A percentile compares a stretch with the other conserved stretches of the same genome.
Conservation (phyloP, 805 yeast species). For the Pichia nanzhaoensis region DNA sequence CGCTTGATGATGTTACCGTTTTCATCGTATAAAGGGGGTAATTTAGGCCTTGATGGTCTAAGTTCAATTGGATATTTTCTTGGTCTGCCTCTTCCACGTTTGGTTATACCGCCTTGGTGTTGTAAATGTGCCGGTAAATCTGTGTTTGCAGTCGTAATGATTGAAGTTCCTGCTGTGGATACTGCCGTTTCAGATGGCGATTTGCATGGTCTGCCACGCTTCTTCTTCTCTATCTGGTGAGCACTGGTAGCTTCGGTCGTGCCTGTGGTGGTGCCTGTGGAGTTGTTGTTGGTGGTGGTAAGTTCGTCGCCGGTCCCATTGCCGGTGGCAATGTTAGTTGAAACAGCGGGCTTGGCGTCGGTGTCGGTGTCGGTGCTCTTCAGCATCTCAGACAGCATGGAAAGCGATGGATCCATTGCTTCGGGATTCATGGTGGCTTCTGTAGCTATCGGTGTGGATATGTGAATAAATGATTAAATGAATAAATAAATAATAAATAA, state of each 20-base stretch:
- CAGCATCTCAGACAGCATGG: constrained; percentile 2
- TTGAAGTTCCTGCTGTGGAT: not conserved
- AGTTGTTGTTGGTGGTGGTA: too few relatives aligned
- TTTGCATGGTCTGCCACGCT: constrained; percentile 5
- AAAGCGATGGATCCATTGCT: constrained; percentile 2
- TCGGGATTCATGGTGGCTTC: not conserved
- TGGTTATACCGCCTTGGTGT: not conserved
- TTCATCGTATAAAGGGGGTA: constrained; percentile 7
- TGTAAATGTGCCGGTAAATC: too few relatives aligned
- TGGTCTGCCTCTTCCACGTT: constrained; percentile 9
- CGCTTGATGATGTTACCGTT: constrained; percentile 4
- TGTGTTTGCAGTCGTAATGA: too few relatives aligned
- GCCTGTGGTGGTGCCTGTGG: too few relatives aligned
- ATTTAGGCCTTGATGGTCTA: constrained; percentile 8
- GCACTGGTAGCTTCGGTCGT: not conserved
- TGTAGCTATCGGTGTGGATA: not conserved
- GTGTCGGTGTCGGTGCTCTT: not conserved
- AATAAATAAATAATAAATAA: not conserved
- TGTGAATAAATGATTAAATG: not conserved
- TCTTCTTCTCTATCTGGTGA: not conserved
- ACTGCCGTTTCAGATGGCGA: not conserved
- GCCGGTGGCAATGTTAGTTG: not conserved
- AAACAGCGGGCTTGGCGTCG: not conserved
- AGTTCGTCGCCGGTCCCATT: not conserved
- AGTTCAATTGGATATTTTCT: constrained; percentile 8